Conservation (phyloP, 768 basidiomycete genomes). For the Porphyrellus cyaneotinctus region DNA sequence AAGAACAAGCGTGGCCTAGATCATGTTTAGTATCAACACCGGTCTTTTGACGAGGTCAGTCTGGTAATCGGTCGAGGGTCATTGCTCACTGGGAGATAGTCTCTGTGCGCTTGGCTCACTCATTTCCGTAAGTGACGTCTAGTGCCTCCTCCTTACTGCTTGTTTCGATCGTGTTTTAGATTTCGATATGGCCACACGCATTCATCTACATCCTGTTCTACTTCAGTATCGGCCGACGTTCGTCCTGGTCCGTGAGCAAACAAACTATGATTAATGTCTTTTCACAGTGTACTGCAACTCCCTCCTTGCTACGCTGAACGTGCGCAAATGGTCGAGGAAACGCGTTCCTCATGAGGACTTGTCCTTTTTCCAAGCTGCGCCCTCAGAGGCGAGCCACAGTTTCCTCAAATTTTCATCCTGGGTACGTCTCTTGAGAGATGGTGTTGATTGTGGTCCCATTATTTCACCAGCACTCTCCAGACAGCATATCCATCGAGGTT, state of each 20-base stretch:
- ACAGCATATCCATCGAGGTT: constrained; percentile 61
- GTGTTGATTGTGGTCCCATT: not conserved
- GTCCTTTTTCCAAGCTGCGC: constrained; percentile 4
- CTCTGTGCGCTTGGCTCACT: constrained; percentile 54
- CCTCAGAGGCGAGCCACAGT: constrained; percentile 4
- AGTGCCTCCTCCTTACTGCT: not conserved
- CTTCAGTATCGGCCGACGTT: constrained; percentile 56
- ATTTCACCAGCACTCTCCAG: constrained; percentile 24
- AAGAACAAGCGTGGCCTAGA: constrained; percentile 24
- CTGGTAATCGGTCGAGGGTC: not conserved
- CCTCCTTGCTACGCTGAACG: constrained; percentile 58
- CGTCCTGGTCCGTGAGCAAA: constrained; percentile 20
- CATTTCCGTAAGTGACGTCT: constrained; percentile 36
- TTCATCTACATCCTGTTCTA: constrained; percentile 60
- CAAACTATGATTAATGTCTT: not conserved
- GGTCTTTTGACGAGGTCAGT: constrained; percentile 32
- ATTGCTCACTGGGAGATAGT: constrained; percentile 20
- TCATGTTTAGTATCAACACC: constrained; percentile 50
- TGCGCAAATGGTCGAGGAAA: constrained; percentile 45
- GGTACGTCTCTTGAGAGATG: not conserved
- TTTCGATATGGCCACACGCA: constrained; percentile 41
- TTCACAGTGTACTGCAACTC: constrained; percentile 54
- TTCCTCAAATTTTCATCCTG: not conserved
- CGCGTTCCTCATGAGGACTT: constrained; percentile 7
- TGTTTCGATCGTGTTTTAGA: constrained; percentile 31